phyloP scores from a whole-genome alignment of 2,329 filamentous ascomycete species.

The Graphilbum sp. region DNA sequence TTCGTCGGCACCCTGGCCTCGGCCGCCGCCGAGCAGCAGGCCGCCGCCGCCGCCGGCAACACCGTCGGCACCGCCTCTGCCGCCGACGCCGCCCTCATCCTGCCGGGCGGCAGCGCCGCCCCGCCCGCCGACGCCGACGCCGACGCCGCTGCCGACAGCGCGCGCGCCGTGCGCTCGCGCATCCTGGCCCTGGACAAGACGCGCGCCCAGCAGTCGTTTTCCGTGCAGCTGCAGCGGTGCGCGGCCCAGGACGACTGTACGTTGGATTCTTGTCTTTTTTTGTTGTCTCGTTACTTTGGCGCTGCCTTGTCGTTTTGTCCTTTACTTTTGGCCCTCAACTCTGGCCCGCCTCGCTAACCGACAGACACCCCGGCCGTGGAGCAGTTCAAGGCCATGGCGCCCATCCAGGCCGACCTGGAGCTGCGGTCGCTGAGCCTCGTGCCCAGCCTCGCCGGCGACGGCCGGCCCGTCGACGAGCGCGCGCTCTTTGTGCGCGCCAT shows the following conservation, averaged over 20 bases:
- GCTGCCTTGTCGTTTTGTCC: background rate
- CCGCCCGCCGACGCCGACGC: background rate
- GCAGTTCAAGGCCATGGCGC: slow-evolving; percentile 65
- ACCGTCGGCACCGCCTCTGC: background rate
- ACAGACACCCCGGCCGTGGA: slow-evolving; percentile 51
- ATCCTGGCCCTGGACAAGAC: slow-evolving; percentile 50
- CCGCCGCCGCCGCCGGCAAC: slow-evolving; percentile 1
- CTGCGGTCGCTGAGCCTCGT: slow-evolving; percentile 52
- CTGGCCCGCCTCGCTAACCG: background rate
- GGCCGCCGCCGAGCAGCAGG: slow-evolving; percentile 5
- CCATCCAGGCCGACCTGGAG: slow-evolving; percentile 77
- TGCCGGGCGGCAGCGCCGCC: background rate
- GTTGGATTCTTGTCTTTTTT: slow-evolving; percentile 13
- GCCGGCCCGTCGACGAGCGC: slow-evolving; percentile 42
- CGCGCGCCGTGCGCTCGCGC: slow-evolving; percentile 30
- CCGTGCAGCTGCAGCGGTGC: slow-evolving; percentile 36
- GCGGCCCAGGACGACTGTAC: slow-evolving; percentile 43
- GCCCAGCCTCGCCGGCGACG: slow-evolving; percentile 18
- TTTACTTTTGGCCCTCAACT: background rate
- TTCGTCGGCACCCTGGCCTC: slow-evolving; percentile 11
- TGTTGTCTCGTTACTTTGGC: background rate
- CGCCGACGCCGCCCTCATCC: background rate
- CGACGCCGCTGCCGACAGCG: background rate
- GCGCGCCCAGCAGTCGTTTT: slow-evolving; percentile 41
- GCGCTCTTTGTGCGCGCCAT: slow-evolving; percentile 68